phyloP scores from a whole-genome alignment of 306 rosid genomes.

The Vicia villosa region DNA sequence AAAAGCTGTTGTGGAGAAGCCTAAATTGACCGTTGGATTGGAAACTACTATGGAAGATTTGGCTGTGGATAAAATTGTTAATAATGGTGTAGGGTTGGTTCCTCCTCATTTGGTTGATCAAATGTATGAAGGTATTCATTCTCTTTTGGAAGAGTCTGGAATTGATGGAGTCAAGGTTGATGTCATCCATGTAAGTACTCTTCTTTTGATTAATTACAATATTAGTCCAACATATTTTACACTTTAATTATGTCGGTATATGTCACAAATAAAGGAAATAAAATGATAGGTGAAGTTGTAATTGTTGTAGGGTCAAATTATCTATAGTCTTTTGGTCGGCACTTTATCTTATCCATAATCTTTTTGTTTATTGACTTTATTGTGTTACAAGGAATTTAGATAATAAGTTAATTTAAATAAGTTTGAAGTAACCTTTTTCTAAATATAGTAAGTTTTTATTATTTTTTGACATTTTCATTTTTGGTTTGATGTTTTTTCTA shows the following conservation, averaged over 20 bases:
- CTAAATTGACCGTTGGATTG: constrained; percentile 59
- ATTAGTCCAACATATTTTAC: no score
- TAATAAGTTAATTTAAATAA: no score
- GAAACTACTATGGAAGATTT: constrained; percentile 81
- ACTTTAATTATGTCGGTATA: neutral
- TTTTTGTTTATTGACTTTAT: neutral
- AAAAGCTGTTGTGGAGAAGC: constrained; percentile 49
- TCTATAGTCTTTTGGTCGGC: constrained; percentile 44
- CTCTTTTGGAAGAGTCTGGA: constrained; percentile 65
- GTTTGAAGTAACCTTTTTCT: no score
- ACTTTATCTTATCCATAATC: constrained; percentile 17
- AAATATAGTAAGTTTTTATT: neutral
- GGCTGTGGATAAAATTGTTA: constrained; percentile 84
- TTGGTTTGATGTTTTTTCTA: neutral
- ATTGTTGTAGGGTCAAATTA: neutral
- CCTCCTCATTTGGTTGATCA: constrained; percentile 65
- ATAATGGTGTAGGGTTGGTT: constrained; percentile 69
- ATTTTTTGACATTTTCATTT: neutral
- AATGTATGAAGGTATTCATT: constrained; percentile 85
- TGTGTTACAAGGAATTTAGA: neutral
- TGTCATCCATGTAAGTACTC: constrained; percentile 80
- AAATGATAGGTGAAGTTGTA: no score
- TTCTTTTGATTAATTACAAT: neutral
- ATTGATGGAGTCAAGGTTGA: constrained; percentile 95
- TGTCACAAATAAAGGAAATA: neutral